phyloP scores from a whole-genome alignment of 768 basidiomycete genomes.

The Neoboletus magnificus region DNA sequence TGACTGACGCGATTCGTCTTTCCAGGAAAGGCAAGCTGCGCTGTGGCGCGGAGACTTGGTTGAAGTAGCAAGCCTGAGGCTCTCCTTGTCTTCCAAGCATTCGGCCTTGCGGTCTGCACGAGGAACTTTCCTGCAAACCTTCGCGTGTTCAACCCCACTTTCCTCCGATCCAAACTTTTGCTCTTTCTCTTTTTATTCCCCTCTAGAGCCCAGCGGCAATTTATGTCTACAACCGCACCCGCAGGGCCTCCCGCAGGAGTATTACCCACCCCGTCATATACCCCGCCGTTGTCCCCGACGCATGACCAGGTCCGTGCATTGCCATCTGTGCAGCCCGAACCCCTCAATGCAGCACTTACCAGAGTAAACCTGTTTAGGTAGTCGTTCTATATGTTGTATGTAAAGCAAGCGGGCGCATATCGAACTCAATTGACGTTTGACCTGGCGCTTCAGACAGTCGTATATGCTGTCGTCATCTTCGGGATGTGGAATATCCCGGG shows the following conservation, averaged over 20 bases:
- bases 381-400: conserved; percentile 75
- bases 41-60: conserved; percentile 20
- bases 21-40: conserved; percentile 19
- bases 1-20: conserved; percentile 27
- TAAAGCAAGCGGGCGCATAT: conserved; percentile 20
- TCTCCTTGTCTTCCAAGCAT: conserved; percentile 4
- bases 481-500: conserved; percentile 87
- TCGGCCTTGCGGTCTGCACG: conserved; percentile 33
- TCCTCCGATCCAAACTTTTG: conserved; percentile 14
- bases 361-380: conserved; percentile 42
- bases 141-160: conserved; percentile 16
- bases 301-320: conserved; percentile 62
- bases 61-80: conserved; percentile 3
- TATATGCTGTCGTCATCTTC: conserved; percentile 83
- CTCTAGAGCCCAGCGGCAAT: conserved; percentile 23
- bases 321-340: conserved; percentile 14
- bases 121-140: conserved; percentile 23
- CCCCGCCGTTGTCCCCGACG: conserved; percentile 54
- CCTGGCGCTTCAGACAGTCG: conserved; percentile 57
- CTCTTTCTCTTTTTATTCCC: neutral
- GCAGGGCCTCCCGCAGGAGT: conserved; percentile 35
- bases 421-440: conserved; percentile 5
- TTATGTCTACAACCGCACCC: conserved; percentile 29
- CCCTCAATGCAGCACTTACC: conserved; percentile 21
- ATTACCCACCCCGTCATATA: conserved; percentile 30